These are phyloP conservation scores for Phytophthora pinifolia DNA, from an alignment of 352 stramenopile species.

Conservation along the genomic window DNA sequence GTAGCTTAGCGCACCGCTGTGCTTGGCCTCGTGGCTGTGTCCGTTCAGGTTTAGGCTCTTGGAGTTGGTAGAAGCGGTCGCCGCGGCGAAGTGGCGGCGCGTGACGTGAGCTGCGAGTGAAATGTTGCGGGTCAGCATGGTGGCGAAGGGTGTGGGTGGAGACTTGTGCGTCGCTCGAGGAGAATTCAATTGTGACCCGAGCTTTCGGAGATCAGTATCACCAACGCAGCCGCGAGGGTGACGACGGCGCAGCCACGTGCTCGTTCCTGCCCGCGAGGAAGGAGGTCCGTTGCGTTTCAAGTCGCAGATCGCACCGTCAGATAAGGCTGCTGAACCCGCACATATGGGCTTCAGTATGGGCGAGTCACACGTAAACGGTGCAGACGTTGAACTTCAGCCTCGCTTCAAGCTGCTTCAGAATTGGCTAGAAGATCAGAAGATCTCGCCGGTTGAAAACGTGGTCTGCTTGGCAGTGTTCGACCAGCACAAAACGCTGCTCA, in stretches of 20 bases:
- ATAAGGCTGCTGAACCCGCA: conserved; percentile 28
- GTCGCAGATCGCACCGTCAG: conserved; percentile 6
- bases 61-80: conserved; percentile 26
- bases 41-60: conserved; percentile 24
- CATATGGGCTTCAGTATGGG: conserved; percentile 23
- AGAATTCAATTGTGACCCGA: conserved; percentile 18
- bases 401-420: conserved; percentile 22
- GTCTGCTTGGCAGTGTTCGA: no score
- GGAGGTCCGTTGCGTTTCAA: conserved; percentile 25
- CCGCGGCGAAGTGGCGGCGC: conserved; percentile 50
- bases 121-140: conserved; percentile 38
- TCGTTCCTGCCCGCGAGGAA: conserved; percentile 20
- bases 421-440: neutral
- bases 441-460: neutral
- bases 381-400: conserved; percentile 25
- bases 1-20: conserved; percentile 46
- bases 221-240: conserved; percentile 13
- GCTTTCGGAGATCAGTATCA: neutral
- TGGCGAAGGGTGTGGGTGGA: neutral
- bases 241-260: conserved; percentile 21
- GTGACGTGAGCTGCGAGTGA: conserved; percentile 16
- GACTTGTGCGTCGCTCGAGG: conserved; percentile 8
- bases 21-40: conserved; percentile 21
- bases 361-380: conserved; percentile 27
- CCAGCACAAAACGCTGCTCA: neutral